These are phyloP conservation scores for Protomyces inundatus DNA, from an alignment of 1,139 yeast species.

Conservation along the genomic window DNA sequence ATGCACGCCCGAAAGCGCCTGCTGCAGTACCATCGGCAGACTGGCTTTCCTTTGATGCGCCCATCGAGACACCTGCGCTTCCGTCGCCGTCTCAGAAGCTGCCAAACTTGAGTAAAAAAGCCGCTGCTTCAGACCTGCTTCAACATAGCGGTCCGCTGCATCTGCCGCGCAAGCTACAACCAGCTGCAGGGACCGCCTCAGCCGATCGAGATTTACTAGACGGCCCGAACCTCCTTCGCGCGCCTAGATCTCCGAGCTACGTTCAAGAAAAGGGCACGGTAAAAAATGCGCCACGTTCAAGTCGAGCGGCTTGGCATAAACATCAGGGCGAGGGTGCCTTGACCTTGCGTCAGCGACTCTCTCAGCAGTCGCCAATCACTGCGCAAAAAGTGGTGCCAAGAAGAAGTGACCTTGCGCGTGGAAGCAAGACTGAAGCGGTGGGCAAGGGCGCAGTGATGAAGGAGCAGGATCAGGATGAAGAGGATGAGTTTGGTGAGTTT, in stretches of 20 bases:
- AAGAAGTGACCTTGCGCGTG: no score
- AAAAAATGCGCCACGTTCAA: neutral
- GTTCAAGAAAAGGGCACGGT: no score
- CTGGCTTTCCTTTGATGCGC: neutral
- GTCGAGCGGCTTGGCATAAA: neutral
- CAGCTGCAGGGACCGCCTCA: no score
- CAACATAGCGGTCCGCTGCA: no score
- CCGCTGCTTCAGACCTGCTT: no score
- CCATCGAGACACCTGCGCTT: no score
- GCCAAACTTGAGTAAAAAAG: neutral
- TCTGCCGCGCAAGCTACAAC: no score
- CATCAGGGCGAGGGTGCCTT: neutral
- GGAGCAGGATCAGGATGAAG: neutral
- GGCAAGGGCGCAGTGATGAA: no score
- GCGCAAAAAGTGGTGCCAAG: no score
- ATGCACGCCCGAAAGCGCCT: neutral
- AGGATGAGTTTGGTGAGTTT: constrained; percentile 15
- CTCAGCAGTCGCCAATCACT: neutral
- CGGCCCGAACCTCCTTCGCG: neutral
- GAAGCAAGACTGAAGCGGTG: neutral
- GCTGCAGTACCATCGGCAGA: neutral
- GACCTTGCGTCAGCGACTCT: neutral
- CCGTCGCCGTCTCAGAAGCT: neutral
- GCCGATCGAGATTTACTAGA: neutral
- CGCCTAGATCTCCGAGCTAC: no score